Base-by-base conservation (phyloP, 75 land plant species). In the Azolla pinnata region DNA sequence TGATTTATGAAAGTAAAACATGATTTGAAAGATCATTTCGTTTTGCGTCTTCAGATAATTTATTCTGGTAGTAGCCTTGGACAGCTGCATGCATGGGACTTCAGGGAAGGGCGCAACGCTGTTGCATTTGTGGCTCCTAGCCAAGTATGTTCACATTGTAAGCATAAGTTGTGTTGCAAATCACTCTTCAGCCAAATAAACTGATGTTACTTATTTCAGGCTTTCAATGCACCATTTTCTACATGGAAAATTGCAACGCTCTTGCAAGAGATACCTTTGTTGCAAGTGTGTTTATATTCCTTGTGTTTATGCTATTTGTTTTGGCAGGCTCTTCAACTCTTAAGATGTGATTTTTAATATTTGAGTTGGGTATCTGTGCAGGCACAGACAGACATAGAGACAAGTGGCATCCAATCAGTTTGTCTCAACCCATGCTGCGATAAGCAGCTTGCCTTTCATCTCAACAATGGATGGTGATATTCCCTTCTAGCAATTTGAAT, bases 401-500 rank as follows among this genome's bases (percentile, higher is more conserved):
- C 18, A 17, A 68, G 71, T 54, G 61, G 64, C 27, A 44, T 68
- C 12, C 71, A 68, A 44, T 68, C 71, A 20, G 54, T 68, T 28
- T 40, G 57, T 38, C 35, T 68, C 20, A 68, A 42, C 61, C 71
- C 57, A 61, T 35, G 64, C 19, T 68, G 57, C 54, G 64, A 63
- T 28, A 55, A 68, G 28, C 71, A 68, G 44, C 65, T 68, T 4
- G 71, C 62, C 30, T 68, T 68, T 68, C 71, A 68, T 61, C 64
- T 68, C 25, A 60, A 61, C 44, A 61, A 61, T 68, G 71, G 71
- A 31, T 61, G 64, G 71, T 68, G 60, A 58, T 45, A 45, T 38
- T 38, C 14, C 14, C 14, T 14, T 38, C 14, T 14, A 38, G 35
- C 19, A 35, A 17, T 16, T 25, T 26, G 25, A 10, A 3, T 55